Percentiles rank a stretch among this genome's conserved stretches.
Conservation (phyloP, 768 basidiomycete genomes). For the Baorangia bicolor region DNA sequence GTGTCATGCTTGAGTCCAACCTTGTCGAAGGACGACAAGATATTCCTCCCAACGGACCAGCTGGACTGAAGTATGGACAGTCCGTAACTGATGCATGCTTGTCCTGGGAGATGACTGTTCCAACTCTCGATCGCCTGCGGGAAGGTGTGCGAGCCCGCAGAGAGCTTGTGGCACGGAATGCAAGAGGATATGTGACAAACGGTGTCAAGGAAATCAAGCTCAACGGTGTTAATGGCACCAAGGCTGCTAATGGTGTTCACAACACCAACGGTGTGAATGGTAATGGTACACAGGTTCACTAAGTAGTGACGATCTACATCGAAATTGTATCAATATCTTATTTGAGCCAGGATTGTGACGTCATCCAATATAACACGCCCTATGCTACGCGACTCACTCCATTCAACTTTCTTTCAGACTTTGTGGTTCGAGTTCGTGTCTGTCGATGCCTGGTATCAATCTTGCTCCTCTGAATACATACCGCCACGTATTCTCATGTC, state of each 20-base stretch:
- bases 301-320: neutral
- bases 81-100: conserved; percentile 90
- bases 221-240: conserved; percentile 6
- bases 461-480: neutral
- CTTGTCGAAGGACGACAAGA: conserved; percentile 85
- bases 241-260: conserved; percentile 19
- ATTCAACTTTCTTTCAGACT: neutral
- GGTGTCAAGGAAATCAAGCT: conserved; percentile 15
- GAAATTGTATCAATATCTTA: neutral
- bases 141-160: conserved; percentile 82
- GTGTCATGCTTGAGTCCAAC: conserved; percentile 96
- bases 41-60: conserved; percentile 69
- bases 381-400: neutral
- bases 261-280: conserved; percentile 22
- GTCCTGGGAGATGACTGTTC: conserved; percentile 85
- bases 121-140: conserved; percentile 80
- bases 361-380: conserved; percentile 2
- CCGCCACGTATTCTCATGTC: neutral
- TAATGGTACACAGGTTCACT: conserved; percentile 16
- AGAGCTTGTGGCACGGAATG: conserved; percentile 40
- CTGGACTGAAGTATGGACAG: conserved; percentile 76
- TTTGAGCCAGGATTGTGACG: neutral
- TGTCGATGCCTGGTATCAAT: neutral
- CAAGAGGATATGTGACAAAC: conserved; percentile 11
- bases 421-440: neutral